Evolutionary conservation across 2,329 filamentous ascomycete genomes (phyloP).

Genomic region (Beauveria sp.): DNA sequence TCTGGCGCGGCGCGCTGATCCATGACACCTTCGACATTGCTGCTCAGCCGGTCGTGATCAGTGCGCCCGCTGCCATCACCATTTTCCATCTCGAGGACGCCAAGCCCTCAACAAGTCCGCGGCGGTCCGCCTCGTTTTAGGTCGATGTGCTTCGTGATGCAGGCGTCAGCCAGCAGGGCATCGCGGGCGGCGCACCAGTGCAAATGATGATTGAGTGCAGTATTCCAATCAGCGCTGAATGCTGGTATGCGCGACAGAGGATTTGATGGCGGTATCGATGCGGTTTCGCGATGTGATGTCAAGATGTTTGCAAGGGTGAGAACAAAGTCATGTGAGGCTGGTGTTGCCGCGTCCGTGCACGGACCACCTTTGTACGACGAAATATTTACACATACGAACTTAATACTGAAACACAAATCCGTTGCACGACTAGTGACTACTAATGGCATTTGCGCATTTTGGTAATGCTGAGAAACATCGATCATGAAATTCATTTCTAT

Average conservation of each 20-base stretch:
- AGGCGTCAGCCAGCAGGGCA: background rate
- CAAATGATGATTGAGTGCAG: background rate
- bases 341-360: conserved; percentile 16
- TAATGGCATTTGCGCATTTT: background rate
- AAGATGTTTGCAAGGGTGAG: conserved; percentile 9
- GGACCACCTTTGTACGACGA: conserved; percentile 13
- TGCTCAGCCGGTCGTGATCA: conserved; percentile 44
- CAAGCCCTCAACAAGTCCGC: conserved; percentile 36
- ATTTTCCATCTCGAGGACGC: conserved; percentile 47
- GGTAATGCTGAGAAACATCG: background rate
- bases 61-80: conserved; percentile 46
- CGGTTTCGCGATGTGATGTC: conserved; percentile 7
- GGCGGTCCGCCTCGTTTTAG: background rate
- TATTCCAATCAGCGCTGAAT: background rate
- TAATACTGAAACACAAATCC: background rate
- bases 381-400: background rate
- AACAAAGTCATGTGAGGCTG: conserved; percentile 25
- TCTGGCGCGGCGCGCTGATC: conserved; percentile 24
- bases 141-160: background rate
- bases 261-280: conserved; percentile 1
- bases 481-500: background rate
- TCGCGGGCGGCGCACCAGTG: background rate
- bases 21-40: conserved; percentile 37
- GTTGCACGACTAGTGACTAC: background rate
- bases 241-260: background rate